Evolutionary conservation across 257 asterid species (phyloP).

Genomic region (Gynochthodes officinalis): DNA sequence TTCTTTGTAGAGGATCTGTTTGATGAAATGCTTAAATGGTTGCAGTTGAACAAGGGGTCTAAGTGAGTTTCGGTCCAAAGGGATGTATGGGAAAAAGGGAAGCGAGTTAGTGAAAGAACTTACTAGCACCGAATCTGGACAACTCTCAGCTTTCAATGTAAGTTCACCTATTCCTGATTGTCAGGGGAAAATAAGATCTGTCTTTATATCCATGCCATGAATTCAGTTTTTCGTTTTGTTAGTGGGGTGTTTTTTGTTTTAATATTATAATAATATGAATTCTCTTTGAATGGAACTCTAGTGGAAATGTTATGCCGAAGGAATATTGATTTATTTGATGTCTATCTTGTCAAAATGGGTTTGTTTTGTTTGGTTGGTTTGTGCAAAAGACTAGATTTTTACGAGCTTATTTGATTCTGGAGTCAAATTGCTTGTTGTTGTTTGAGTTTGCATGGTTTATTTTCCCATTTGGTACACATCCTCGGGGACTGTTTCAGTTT

Average conservation of each 20-base stretch:
- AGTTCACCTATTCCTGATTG: conserved; percentile 10
- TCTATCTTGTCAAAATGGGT: neutral
- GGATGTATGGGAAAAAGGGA: conserved; percentile 75
- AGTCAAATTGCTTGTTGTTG: no score
- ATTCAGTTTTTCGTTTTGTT: neutral
- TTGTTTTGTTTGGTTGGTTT: neutral
- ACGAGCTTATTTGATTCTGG: neutral
- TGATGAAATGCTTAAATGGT: conserved; percentile 37
- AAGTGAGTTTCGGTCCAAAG: conserved; percentile 11
- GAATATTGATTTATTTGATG: neutral
- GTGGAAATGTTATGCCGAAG: no score
- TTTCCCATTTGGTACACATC: neutral
- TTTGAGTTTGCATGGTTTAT: neutral
- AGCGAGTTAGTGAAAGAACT: conserved; percentile 72
- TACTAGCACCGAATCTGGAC: conserved; percentile 65
- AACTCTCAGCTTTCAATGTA: conserved; percentile 70
- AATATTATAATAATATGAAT: no score
- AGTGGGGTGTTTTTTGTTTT: no score
- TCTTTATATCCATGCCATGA: neutral
- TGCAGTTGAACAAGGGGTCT: conserved; percentile 21
- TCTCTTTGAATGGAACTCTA: no score
- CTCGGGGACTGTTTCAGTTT: conserved; percentile 7
- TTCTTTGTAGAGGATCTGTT: conserved; percentile 23
- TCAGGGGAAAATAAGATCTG: neutral
- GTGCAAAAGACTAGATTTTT: neutral